These are phyloP conservation scores for Halenospora varia DNA, from an alignment of 495 filamentous ascomycete genomes.

Conservation along the genomic window DNA sequence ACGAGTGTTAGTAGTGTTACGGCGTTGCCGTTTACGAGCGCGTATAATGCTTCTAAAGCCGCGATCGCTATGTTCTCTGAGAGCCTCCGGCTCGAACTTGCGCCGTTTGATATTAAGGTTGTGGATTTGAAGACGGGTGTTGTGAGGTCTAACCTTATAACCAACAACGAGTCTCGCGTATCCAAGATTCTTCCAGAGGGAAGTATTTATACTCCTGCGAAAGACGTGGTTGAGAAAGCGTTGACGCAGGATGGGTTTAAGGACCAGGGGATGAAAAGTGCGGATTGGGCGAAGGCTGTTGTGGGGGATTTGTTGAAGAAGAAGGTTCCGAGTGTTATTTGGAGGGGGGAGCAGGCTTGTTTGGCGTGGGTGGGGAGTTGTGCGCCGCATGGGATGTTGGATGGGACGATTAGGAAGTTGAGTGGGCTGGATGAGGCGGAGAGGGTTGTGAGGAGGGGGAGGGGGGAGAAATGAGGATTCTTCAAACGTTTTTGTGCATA, in stretches of 20 bases:
- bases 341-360: constrained; percentile 28
- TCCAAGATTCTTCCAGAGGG: constrained; percentile 13
- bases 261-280: constrained; percentile 15
- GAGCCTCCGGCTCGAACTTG: constrained; percentile 12
- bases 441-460: neutral
- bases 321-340: constrained; percentile 27
- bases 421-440: constrained; percentile 29
- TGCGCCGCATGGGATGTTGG: constrained; percentile 29
- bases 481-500: too few relatives aligned
- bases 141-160: constrained; percentile 26
- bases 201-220: constrained; percentile 25
- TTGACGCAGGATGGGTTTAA: constrained; percentile 8
- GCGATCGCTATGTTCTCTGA: constrained; percentile 2
- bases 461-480: neutral
- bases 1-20: constrained; percentile 43
- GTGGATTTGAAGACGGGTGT: constrained; percentile 39
- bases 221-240: constrained; percentile 15
- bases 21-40: constrained; percentile 36
- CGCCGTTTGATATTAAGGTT: constrained; percentile 38
- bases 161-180: constrained; percentile 4
- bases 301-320: constrained; percentile 26
- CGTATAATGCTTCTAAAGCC: constrained; percentile 11
- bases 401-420: constrained; percentile 29
- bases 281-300: constrained; percentile 26
- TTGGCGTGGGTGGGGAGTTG: constrained; percentile 21